These are phyloP conservation scores for Fragaria iinumae DNA, from an alignment of 306 rosid species.

Conservation along the genomic window DNA sequence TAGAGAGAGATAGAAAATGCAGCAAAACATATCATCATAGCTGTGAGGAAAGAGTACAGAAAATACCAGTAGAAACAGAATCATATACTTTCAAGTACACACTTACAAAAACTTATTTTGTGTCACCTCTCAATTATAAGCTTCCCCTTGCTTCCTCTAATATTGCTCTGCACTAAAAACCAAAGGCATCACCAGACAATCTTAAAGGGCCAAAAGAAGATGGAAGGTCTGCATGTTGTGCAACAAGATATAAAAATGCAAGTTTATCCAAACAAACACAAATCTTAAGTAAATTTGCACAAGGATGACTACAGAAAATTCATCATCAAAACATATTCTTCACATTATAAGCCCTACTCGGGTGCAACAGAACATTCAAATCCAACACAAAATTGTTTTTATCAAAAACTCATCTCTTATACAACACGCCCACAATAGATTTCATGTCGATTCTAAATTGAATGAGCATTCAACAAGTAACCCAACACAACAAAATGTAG, in stretches of 20 bases:
- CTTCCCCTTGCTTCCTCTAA: background rate
- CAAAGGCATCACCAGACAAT: background rate
- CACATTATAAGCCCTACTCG: constrained; percentile 28
- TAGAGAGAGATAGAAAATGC: background rate
- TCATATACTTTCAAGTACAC: background rate
- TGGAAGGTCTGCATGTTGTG: background rate
- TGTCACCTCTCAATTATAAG: background rate
- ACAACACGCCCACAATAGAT: constrained; percentile 39
- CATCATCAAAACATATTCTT: background rate
- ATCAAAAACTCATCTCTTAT: constrained; percentile 39
- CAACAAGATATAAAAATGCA: background rate
- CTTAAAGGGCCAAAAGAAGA: background rate
- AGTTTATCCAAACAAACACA: background rate
- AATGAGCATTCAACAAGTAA: constrained; percentile 35
- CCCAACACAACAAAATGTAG: constrained; percentile 28
- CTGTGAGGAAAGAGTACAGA: background rate
- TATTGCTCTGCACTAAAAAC: background rate
- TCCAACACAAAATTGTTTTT: constrained; percentile 17
- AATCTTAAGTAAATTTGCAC: background rate
- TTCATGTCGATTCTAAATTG: constrained; percentile 39
- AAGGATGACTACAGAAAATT: background rate
- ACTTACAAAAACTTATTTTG: background rate
- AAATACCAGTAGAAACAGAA: background rate
- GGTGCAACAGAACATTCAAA: constrained; percentile 32
- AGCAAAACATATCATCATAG: background rate